Evolutionary conservation across 225 moss, liverwort and hornwort species (phyloP), one percentile per base, ranked within the genome.

Genomic region (Ulota crispa): DNA sequence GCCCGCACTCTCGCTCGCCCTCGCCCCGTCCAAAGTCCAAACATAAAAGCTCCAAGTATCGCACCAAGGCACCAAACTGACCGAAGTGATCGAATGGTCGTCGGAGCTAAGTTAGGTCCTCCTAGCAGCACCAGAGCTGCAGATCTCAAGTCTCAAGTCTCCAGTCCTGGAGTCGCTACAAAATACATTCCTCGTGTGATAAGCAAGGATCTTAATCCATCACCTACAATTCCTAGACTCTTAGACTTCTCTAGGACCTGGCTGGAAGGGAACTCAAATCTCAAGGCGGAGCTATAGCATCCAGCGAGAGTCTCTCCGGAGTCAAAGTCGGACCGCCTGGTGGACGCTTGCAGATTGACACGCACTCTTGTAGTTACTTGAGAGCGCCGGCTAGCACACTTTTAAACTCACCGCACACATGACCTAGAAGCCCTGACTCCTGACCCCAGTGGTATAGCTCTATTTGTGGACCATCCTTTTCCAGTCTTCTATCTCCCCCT

Each of bases 131-230:
- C 67, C 39, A 9, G 9, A 39, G 39, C 39, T 39, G 39, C 78
- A 67, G 67, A 66, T 78, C 39, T 78, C 27, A 68, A 78, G 78
- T 78, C 36, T n/a, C n/a, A n/a, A n/a, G n/a, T n/a, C n/a, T n/a
- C n/a, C n/a, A n/a, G n/a, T n/a, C n/a, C n/a, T n/a, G n/a, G n/a
- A n/a, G 64, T 50, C 50, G 32, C 31, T 64, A 50, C 76, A 77
- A 52, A 64, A 65, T 64, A 65, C 32, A 65, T 52, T 64, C 77
- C 65, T 77, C 67, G 68, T 78, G 78, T 13, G 66, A 27, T 39
- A 9, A 39, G 39, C 39, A 28, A 50, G 18, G 16, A 45, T 13
- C 77, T 64, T 52, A 50, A 68, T 68, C n/a, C 78, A 78, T 37
- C 78, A 27, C 55, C 67, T 50, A 16, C 50, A 14, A 45, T 14